A percentile compares a stretch with the other conserved stretches of the same genome.
Conservation (phyloP, 768 basidiomycete genomes). For the Pleurotus giganteus region DNA sequence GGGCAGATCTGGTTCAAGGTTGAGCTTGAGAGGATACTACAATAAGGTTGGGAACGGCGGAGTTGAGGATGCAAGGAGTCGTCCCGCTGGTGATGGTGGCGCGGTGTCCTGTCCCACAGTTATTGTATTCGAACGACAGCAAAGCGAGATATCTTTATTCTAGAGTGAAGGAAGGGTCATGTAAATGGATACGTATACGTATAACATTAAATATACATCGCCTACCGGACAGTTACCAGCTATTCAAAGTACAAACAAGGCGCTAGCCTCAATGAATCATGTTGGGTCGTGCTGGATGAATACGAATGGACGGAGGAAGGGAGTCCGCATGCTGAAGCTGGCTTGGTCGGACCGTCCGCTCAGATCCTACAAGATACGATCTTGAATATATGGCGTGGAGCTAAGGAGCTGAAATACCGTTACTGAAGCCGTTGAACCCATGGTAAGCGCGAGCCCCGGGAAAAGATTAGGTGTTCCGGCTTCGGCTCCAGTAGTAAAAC, state of each 20-base stretch:
- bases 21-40: background rate
- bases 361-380: background rate
- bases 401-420: background rate
- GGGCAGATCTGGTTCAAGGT: background rate
- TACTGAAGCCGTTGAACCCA: background rate
- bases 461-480: background rate
- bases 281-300: too few relatives aligned
- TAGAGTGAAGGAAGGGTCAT: background rate
- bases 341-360: background rate
- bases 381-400: background rate
- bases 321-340: too few relatives aligned
- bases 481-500: background rate
- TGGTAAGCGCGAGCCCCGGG: background rate
- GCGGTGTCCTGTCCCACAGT: constrained; percentile 1
- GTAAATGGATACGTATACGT: background rate
- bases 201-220: background rate
- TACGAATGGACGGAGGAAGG: too few relatives aligned
- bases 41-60: background rate
- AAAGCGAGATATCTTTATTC: background rate
- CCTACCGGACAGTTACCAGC: too few relatives aligned
- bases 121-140: constrained; percentile 8
- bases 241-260: too few relatives aligned
- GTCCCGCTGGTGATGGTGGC: constrained; percentile 8
- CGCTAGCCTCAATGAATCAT: too few relatives aligned
- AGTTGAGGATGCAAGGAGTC: background rate